phyloP scores from a whole-genome alignment of 352 stramenopile species.

The Phytophthora capsici region DNA sequence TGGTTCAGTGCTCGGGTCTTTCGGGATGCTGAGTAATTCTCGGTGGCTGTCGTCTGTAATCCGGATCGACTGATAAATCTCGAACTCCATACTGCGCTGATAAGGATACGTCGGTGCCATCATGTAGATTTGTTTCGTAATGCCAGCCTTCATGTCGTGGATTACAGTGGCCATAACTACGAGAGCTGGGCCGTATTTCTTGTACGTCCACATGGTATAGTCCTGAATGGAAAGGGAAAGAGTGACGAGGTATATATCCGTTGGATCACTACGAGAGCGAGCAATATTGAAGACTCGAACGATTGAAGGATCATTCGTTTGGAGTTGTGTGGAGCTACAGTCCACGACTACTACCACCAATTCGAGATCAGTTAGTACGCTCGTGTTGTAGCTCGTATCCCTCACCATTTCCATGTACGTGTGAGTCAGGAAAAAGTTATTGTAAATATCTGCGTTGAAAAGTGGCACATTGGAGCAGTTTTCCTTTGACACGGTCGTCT shows the following conservation, averaged over 20 bases:
- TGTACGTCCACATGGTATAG: constrained; percentile 30
- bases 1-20: constrained; percentile 13
- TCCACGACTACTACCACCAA: constrained; percentile 49
- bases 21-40: constrained; percentile 19
- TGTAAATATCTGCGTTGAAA: constrained; percentile 32
- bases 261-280: constrained; percentile 4
- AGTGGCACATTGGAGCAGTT: constrained; percentile 15
- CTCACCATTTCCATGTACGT: constrained; percentile 34
- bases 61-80: constrained; percentile 29
- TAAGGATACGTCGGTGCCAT: constrained; percentile 42
- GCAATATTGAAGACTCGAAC: constrained; percentile 37
- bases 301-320: constrained; percentile 1
- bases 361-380: constrained; percentile 33
- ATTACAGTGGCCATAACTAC: constrained; percentile 36
- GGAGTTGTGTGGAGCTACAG: constrained; percentile 35
- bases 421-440: constrained; percentile 34
- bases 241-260: constrained; percentile 24
- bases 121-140: constrained; percentile 27
- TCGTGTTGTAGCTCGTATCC: constrained; percentile 47
- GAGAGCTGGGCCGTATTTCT: constrained; percentile 26
- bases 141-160: constrained; percentile 26
- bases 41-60: constrained; percentile 27
- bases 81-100: constrained; percentile 32
- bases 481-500: constrained; percentile 3
- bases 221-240: constrained; percentile 37